phyloP scores from a whole-genome alignment of 192 early-diverging fungal genomes.

The Gigaspora rosea region DNA sequence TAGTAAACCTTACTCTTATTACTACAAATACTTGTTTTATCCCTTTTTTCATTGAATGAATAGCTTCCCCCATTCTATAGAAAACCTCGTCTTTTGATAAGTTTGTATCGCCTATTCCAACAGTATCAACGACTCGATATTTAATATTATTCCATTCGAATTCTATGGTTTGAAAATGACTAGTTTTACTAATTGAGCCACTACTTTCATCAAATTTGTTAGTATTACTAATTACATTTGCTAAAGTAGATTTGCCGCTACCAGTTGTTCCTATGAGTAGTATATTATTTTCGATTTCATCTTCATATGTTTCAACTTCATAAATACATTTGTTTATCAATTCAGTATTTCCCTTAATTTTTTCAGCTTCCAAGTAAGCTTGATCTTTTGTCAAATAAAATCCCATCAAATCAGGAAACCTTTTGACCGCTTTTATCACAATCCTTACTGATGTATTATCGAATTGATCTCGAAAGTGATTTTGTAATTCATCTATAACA shows the following conservation, averaged over 20 bases:
- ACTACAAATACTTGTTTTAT: constrained; percentile 5
- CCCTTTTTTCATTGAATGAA: not conserved
- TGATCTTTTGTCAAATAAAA: not conserved
- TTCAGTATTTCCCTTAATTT: not conserved
- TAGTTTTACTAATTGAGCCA: not conserved
- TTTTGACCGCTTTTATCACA: not conserved
- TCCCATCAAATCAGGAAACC: constrained; percentile 2
- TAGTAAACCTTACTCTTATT: not conserved
- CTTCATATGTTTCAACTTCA: not conserved
- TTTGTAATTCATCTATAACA: too few species aligned
- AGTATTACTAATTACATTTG: constrained; percentile 3
- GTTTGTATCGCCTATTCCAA: not conserved
- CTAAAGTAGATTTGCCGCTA: constrained; percentile 1
- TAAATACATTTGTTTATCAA: not conserved
- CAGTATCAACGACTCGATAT: not conserved
- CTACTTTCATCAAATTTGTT: not conserved
- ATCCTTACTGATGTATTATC: not conserved
- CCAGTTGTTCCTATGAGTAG: not conserved
- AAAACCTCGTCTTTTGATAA: not conserved
- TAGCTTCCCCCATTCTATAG: not conserved
- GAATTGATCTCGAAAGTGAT: not conserved
- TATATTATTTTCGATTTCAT: not conserved
- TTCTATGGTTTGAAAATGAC: not conserved
- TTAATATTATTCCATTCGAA: not conserved
- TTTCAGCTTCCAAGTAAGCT: not conserved